Conservation (phyloP, 1,284 basidiomycete species). For the Anthracocystis panici-leucophaei region DNA sequence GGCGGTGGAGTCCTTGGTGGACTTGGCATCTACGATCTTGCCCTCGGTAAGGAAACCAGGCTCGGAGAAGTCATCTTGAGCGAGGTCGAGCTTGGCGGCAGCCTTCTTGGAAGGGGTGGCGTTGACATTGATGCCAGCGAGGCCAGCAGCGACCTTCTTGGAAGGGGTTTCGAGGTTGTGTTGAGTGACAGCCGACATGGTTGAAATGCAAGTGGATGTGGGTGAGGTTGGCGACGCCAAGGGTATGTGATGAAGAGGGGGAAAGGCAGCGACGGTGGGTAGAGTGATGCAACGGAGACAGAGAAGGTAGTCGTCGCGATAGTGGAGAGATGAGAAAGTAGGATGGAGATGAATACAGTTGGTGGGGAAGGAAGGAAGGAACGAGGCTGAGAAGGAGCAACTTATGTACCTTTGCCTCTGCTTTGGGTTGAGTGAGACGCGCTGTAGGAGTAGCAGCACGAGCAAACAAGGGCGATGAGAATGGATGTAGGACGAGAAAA, state of each 20-base stretch:
- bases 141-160: slow-evolving; percentile 66
- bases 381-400: slow-evolving; percentile 21
- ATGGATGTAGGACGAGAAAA: slow-evolving; percentile 18
- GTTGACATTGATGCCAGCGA: slow-evolving; percentile 67
- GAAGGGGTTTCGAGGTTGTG: slow-evolving; percentile 65
- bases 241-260: slow-evolving; percentile 3
- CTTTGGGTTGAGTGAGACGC: slow-evolving; percentile 15
- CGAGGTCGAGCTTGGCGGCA: slow-evolving; percentile 28
- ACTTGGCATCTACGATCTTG: slow-evolving; percentile 40
- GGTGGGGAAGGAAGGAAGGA: slow-evolving; percentile 24
- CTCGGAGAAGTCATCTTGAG: slow-evolving; percentile 53
- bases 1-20: slow-evolving; percentile 8
- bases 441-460: slow-evolving; percentile 7
- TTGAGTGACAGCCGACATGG: slow-evolving; percentile 54
- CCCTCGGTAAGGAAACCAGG: slow-evolving; percentile 55
- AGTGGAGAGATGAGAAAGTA: slow-evolving; percentile 6
- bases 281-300: slow-evolving; percentile 1
- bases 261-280: slow-evolving; percentile 12
- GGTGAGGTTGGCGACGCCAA: slow-evolving; percentile 12
- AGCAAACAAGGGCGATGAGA: slow-evolving; percentile 2
- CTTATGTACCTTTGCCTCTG: slow-evolving; percentile 32
- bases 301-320: not conserved
- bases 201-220: slow-evolving; percentile 2
- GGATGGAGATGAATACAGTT: slow-evolving; percentile 10
- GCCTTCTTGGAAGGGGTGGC: slow-evolving; percentile 63